Evolutionary conservation across 768 basidiomycete genomes (phyloP), one percentile per base, ranked within the genome.

Genomic region (Boletus subcaerulescens): DNA sequence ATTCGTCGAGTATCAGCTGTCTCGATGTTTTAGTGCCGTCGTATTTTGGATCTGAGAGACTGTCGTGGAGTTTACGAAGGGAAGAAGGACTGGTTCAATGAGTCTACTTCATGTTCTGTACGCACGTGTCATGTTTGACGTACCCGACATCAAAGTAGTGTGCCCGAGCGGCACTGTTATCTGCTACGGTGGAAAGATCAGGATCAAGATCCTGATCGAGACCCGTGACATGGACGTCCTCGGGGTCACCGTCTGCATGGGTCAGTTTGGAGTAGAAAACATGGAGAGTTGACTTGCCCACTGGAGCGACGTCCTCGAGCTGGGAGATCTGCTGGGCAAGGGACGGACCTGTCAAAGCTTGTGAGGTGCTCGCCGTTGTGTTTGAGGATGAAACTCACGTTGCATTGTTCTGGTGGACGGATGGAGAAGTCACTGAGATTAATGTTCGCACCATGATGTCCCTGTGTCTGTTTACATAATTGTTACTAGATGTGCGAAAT

Each of bases 141-240:
- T 68, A 93, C 90, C 90, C 91, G 38, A 95, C 90, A 62, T 89
- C 84, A 41, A 92, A 65, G 69, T 96, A 97, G 71, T 96, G 93
- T 61, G 86, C 86, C 62, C 87, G 77, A 0, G 73, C 77, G 14
- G 72, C 76, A 38, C 62, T 68, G 36, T 69, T 57, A 41, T 79
- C 66, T 42, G 58, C 58, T 22, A 55, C 53, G 46, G 65, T 64
- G 18, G 67, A 71, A 20, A 12, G 17, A 57, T 80, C 75, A 45
- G 18, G n/a, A 64, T 73, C 69, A 13, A 14, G 31, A 64, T 73
- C 70, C 15, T 71, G 68, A 60, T 81, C 76, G 18, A 71, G 66
- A 32, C 75, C 80, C 56, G 77, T 75, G 45, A 62, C 68, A 53
- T 78, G 76, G 13, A 79, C 65, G 59, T 86, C 84, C 68, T 93